Percentiles rank a stretch among this genome's conserved stretches.
phyloP scores from a whole-genome alignment of 225 moss, liverwort and hornwort species.

The Polytrichum commune region DNA sequence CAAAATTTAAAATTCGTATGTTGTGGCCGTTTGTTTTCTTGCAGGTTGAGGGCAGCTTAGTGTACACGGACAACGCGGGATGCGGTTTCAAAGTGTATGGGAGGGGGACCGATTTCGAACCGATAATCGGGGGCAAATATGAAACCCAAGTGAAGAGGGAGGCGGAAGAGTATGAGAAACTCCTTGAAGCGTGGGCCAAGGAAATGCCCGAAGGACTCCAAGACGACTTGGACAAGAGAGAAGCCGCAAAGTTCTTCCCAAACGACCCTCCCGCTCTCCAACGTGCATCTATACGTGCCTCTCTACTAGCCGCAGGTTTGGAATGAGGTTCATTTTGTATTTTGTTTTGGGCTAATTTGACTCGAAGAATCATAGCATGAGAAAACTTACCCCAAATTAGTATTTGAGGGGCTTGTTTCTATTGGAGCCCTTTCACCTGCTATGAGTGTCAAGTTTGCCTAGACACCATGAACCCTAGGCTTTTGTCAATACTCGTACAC shows the following conservation, averaged over 20 bases:
- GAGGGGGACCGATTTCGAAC: constrained; percentile 74
- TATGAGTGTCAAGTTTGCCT: too few species aligned
- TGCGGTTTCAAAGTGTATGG: constrained; percentile 61
- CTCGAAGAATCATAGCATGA: too few species aligned
- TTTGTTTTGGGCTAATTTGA: too few species aligned
- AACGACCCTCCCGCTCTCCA: background rate
- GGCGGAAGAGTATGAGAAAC: constrained; percentile 16
- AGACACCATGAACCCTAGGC: too few species aligned
- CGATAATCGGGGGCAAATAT: constrained; percentile 50
- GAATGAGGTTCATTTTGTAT: too few species aligned
- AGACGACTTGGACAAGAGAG: constrained; percentile 17
- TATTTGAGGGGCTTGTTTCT: too few species aligned
- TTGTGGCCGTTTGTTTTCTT: background rate
- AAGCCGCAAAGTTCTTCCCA: background rate
- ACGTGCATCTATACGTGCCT: background rate
- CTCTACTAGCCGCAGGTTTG: background rate
- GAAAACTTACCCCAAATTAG: too few species aligned
- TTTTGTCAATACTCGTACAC: too few species aligned
- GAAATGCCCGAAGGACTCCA: constrained; percentile 38
- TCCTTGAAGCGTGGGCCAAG: constrained; percentile 25
- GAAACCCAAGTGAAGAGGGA: constrained; percentile 24
- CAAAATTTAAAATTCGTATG: too few species aligned
- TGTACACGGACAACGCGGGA: constrained; percentile 68
- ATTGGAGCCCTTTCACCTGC: too few species aligned
- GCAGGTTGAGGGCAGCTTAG: constrained; percentile 72